phyloP scores from a whole-genome alignment of 176 grass and related monocot species.

The Eleusine indica region DNA sequence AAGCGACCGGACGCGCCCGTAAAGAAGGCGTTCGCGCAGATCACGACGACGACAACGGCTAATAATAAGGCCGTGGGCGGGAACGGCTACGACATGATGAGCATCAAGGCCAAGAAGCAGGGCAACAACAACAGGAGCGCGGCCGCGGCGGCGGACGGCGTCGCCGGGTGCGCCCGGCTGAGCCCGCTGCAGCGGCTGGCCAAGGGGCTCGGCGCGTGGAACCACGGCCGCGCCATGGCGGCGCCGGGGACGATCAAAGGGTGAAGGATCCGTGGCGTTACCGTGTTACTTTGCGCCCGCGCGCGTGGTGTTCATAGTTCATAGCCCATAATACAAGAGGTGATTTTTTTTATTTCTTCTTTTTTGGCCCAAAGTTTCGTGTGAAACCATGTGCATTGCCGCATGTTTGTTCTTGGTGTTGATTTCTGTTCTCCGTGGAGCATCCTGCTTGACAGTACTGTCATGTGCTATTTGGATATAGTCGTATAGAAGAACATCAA shows the following conservation, averaged over 20 bases:
- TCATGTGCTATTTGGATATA: not conserved
- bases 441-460: slow-evolving; percentile 18
- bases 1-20: not conserved
- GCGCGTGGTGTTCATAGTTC: slow-evolving; percentile 5
- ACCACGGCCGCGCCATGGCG: slow-evolving; percentile 53
- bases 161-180: slow-evolving; percentile 61
- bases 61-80: not conserved
- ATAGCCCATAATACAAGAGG: slow-evolving; percentile 36
- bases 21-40: slow-evolving; percentile 34
- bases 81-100: slow-evolving; percentile 15
- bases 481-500: slow-evolving; percentile 27
- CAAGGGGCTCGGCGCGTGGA: slow-evolving; percentile 50
- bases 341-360: not conserved
- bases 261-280: slow-evolving; percentile 18
- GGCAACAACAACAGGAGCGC: slow-evolving; percentile 21
- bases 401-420: slow-evolving; percentile 37
- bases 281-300: slow-evolving; percentile 19
- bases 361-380: not conserved
- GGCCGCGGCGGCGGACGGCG: slow-evolving; percentile 37
- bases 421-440: slow-evolving; percentile 16
- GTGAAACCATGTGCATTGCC: slow-evolving; percentile 28
- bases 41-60: not conserved
- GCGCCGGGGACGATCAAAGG: slow-evolving; percentile 33
- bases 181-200: slow-evolving; percentile 71
- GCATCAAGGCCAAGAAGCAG: slow-evolving; percentile 35